phyloP scores from a whole-genome alignment of 2,329 filamentous ascomycete species.

The Penicillium sp. region DNA sequence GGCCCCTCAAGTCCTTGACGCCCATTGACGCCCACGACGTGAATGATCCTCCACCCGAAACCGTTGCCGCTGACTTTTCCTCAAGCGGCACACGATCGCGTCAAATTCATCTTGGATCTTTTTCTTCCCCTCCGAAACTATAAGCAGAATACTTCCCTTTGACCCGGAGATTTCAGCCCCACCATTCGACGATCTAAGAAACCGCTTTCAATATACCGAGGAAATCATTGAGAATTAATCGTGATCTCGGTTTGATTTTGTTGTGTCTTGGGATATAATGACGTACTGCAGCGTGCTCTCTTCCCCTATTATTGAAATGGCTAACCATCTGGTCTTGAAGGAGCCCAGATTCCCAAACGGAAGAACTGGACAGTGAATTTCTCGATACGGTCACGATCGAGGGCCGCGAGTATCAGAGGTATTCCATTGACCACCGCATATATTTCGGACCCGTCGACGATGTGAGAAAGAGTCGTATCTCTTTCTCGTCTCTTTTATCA shows the following conservation, averaged over 20 bases:
- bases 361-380: constrained; percentile 54
- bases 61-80: constrained; percentile 17
- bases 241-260: not conserved
- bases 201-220: constrained; percentile 10
- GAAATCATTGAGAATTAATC: constrained; percentile 1
- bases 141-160: constrained; percentile 13
- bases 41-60: constrained; percentile 19
- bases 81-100: constrained; percentile 22
- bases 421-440: constrained; percentile 59
- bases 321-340: constrained; percentile 33
- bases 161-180: constrained; percentile 16
- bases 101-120: constrained; percentile 20
- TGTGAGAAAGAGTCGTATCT: constrained; percentile 47
- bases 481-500: constrained; percentile 1
- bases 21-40: constrained; percentile 18
- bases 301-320: constrained; percentile 8
- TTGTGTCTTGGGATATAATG: constrained; percentile 20
- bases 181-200: constrained; percentile 9
- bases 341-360: constrained; percentile 45
- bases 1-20: constrained; percentile 24
- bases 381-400: constrained; percentile 57
- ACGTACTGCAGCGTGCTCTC: constrained; percentile 22
- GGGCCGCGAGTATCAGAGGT: constrained; percentile 63
- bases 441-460: constrained; percentile 69
- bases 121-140: constrained; percentile 10